Base-by-base conservation (phyloP, 805 yeast species). In the Torulaspora franciscae region DNA sequence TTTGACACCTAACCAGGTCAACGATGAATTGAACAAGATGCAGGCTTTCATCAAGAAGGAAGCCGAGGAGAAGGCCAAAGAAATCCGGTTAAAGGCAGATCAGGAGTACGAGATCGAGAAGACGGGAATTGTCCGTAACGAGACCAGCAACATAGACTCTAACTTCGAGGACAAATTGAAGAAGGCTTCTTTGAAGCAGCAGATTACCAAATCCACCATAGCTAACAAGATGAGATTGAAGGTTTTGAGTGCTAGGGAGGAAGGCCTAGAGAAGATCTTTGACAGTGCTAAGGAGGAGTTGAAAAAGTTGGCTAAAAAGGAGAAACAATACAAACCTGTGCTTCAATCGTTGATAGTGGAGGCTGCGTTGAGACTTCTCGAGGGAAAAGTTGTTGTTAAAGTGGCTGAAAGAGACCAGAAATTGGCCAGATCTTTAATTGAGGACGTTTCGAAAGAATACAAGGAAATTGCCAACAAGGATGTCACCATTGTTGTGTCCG, bases 71-170 rank as follows among this genome's bases (percentile, higher is more conserved):
- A 93, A 93, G 73, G 96, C 98, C 56, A 87, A 86, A 67, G 99
- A 93, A 70, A 89, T 93, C 64, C 82, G 77, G 66, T 75, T 93
- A 61, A 95, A 93, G 74, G 96, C 98, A 35, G 96, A 95, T 66
- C 99, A 93, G 70, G 99, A 93, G 72, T 93, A 91, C 66, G 98
- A 93, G 70, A 90, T 93, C 61, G 99, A 93, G 67, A 93, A 93
- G 75, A 91, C 96, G 17, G 81, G 88, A 46, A 81, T 93, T 62
- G 98, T 93, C 47, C 86, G 98, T 62, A 77, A 88, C 10, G 99
- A 93, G 70, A 85, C 85, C 45, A 83, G 93, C 41, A 80, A 90
- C 42, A 88, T 93, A 56, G 99, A 93, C 66, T 71, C 82, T 14
- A 71, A 77, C 32, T 87, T 82, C 65, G 90, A 84, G 52, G 81